phyloP scores from a whole-genome alignment of 2,329 filamentous ascomycete species.

The Sordariomycetes sp. region DNA sequence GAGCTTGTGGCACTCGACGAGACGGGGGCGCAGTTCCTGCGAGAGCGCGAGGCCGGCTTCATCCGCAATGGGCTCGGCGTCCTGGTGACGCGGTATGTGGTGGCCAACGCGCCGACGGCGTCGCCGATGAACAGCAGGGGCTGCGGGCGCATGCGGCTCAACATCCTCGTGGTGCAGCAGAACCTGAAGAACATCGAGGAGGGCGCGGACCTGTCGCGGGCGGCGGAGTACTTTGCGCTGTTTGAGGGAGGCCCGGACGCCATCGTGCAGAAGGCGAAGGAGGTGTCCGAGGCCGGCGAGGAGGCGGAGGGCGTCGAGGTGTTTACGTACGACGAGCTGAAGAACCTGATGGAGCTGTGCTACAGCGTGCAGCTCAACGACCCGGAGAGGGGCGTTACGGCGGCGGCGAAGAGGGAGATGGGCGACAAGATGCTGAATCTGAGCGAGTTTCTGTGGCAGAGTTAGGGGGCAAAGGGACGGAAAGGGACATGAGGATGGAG shows the following conservation, averaged over 20 bases:
- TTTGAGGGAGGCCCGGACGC: conserved; percentile 56
- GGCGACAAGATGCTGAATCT: conserved; percentile 59
- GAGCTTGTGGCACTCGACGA: conserved; percentile 84
- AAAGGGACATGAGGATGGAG: background rate
- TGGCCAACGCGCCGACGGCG: conserved; percentile 60
- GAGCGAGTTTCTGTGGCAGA: conserved; percentile 64
- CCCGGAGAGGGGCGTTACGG: conserved; percentile 55
- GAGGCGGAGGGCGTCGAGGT: conserved; percentile 9
- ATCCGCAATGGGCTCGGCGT: conserved; percentile 66
- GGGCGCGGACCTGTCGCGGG: conserved; percentile 51
- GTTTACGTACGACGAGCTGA: conserved; percentile 58
- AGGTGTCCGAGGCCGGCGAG: conserved; percentile 19
- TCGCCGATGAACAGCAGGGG: conserved; percentile 78
- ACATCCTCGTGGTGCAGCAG: conserved; percentile 90
- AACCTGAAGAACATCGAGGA: conserved; percentile 89
- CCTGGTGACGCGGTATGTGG: conserved; percentile 70
- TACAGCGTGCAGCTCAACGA: conserved; percentile 58
- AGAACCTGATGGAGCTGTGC: conserved; percentile 54
- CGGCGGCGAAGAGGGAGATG: conserved; percentile 57
- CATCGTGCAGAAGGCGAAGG: conserved; percentile 52
- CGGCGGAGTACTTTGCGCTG: conserved; percentile 58
- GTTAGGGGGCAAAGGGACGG: conserved; percentile 12
- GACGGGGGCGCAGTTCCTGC: conserved; percentile 63
- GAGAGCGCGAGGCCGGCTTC: conserved; percentile 60
- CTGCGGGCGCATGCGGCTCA: conserved; percentile 75